Conservation (phyloP, 2,329 filamentous ascomycete species). For the Sarocladium brachiariae region DNA sequence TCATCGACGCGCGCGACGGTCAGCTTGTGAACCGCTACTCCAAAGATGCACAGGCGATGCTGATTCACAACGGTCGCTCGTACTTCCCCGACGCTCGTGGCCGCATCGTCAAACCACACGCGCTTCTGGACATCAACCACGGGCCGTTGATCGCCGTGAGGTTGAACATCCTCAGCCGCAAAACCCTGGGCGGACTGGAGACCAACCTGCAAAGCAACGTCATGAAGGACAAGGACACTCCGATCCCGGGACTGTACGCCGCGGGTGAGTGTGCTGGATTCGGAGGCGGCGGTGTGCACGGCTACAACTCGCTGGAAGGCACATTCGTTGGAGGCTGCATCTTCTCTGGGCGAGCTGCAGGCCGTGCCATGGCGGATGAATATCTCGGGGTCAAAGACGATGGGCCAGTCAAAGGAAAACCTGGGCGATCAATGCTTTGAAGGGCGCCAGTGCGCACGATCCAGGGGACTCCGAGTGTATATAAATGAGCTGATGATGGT, state of each 20-base stretch:
- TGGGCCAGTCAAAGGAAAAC: too few relatives aligned
- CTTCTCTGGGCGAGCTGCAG: slow-evolving; percentile 52
- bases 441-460: too few relatives aligned
- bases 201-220: slow-evolving; percentile 51
- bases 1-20: slow-evolving; percentile 45
- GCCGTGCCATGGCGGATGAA: slow-evolving; percentile 46
- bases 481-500: too few relatives aligned
- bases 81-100: slow-evolving; percentile 48
- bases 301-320: slow-evolving; percentile 55
- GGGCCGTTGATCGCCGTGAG: slow-evolving; percentile 54
- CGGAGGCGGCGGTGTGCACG: slow-evolving; percentile 55
- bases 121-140: slow-evolving; percentile 44
- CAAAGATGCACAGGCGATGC: slow-evolving; percentile 57
- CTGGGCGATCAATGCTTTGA: too few relatives aligned
- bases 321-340: slow-evolving; percentile 58
- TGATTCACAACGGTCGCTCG: slow-evolving; percentile 47
- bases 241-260: slow-evolving; percentile 50
- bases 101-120: slow-evolving; percentile 47
- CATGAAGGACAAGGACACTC: slow-evolving; percentile 39
- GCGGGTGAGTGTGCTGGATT: slow-evolving; percentile 56
- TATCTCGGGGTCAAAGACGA: background rate
- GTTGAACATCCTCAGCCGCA: slow-evolving; percentile 54
- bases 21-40: slow-evolving; percentile 50
- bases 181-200: slow-evolving; percentile 55
- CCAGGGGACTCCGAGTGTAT: too few relatives aligned